Percentiles rank a stretch among this genome's conserved stretches.
These are phyloP conservation scores for Cicer chorassanicum DNA, from an alignment of 306 rosid genomes.

Conservation along the genomic window DNA sequence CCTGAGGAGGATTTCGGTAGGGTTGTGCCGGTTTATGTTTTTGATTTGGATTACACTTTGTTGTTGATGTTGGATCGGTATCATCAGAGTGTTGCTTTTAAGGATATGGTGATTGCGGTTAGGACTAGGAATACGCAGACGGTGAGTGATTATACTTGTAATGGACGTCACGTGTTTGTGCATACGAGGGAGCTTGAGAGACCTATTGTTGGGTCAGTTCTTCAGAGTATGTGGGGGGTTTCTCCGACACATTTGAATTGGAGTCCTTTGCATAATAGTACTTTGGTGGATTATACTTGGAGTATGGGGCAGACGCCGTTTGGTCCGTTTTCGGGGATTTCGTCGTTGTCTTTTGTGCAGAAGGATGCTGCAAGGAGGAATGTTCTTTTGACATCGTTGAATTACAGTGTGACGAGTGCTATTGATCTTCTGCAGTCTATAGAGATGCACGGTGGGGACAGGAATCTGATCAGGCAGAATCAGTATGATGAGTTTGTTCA, in stretches of 20 bases:
- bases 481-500: slow-evolving; percentile 73
- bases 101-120: slow-evolving; percentile 93
- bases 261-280: slow-evolving; percentile 86
- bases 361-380: slow-evolving; percentile 94
- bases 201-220: slow-evolving; percentile 88
- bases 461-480: slow-evolving; percentile 74
- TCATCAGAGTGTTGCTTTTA: slow-evolving; percentile 91
- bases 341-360: slow-evolving; percentile 83
- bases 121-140: slow-evolving; percentile 88
- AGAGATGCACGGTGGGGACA: slow-evolving; percentile 81
- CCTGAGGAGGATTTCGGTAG: slow-evolving; percentile 78
- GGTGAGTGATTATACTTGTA: slow-evolving; percentile 92
- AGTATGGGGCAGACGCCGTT: slow-evolving; percentile 96
- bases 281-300: slow-evolving; percentile 95
- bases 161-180: slow-evolving; percentile 78
- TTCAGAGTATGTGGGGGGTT: slow-evolving; percentile 99
- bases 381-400: slow-evolving; percentile 74
- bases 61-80: slow-evolving; percentile 77
- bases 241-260: slow-evolving; percentile 86
- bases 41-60: slow-evolving; percentile 69
- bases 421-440: slow-evolving; percentile 71
- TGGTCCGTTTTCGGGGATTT: slow-evolving; percentile 84
- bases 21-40: slow-evolving; percentile 85
- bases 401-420: slow-evolving; percentile 72
- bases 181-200: slow-evolving; percentile 80